phyloP scores from a whole-genome alignment of 495 filamentous ascomycete species.

The Penicillium samsonianum region DNA sequence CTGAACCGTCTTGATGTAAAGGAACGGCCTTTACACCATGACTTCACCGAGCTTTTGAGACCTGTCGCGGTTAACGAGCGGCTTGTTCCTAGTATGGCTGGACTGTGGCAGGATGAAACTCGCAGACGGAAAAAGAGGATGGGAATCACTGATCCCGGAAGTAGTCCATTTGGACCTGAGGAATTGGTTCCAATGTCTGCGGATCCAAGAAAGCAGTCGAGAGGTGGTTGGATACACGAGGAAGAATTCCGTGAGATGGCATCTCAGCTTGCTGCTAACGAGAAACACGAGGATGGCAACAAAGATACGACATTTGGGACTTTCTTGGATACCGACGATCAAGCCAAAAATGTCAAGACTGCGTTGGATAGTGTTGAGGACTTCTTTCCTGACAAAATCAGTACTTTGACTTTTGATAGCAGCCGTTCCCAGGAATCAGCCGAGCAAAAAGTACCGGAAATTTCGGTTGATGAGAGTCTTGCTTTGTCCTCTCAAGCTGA shows the following conservation, averaged over 20 bases:
- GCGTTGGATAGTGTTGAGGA: slow-evolving; percentile 81
- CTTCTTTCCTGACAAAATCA: slow-evolving; percentile 70
- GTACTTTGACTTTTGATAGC: slow-evolving; percentile 24
- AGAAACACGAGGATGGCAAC: slow-evolving; percentile 53
- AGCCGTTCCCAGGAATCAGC: slow-evolving; percentile 6
- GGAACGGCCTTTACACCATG: slow-evolving; percentile 77
- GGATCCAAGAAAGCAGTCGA: slow-evolving; percentile 65
- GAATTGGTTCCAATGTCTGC: slow-evolving; percentile 85
- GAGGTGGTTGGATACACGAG: slow-evolving; percentile 86
- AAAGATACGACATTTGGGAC: slow-evolving; percentile 58
- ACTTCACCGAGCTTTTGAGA: slow-evolving; percentile 76
- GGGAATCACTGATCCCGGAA: slow-evolving; percentile 59
- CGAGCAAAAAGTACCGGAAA: slow-evolving; percentile 22
- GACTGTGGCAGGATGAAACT: slow-evolving; percentile 90
- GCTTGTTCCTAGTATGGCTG: slow-evolving; percentile 89
- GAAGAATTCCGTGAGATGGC: slow-evolving; percentile 73
- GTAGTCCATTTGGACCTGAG: slow-evolving; percentile 75
- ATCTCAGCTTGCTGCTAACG: slow-evolving; percentile 59
- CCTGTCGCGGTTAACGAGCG: slow-evolving; percentile 68
- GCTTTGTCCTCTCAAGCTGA: slow-evolving; percentile 45
- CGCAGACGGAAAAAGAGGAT: slow-evolving; percentile 71
- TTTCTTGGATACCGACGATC: slow-evolving; percentile 55
- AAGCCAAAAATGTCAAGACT: slow-evolving; percentile 67
- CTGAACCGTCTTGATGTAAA: slow-evolving; percentile 74
- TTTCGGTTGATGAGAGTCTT: slow-evolving; percentile 51